Percentiles rank a stretch among this genome's conserved stretches.
Conservation (phyloP, 2,329 filamentous ascomycete species). For the Aspergillus tanneri region DNA sequence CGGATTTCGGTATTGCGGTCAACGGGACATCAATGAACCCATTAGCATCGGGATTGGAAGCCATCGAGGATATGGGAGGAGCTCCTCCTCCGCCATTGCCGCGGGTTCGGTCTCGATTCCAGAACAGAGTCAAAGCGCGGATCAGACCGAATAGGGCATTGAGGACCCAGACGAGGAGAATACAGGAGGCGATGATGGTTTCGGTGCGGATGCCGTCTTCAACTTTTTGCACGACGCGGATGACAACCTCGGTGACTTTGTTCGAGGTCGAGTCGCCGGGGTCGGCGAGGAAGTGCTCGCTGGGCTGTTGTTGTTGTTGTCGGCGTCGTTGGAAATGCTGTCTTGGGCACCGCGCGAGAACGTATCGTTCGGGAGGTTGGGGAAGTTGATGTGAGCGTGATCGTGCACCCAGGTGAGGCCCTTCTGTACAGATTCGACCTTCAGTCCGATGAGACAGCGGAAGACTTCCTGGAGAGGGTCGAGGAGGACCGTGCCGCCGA, state of each 20-base stretch:
- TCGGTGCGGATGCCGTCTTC: conserved; percentile 69
- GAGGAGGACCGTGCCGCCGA: conserved; percentile 78
- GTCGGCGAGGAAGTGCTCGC: conserved; percentile 69
- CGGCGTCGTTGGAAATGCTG: conserved; percentile 41
- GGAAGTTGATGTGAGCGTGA: conserved; percentile 78
- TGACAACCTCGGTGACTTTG: conserved; percentile 74
- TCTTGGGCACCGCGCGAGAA: conserved; percentile 76
- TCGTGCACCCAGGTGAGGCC: conserved; percentile 93
- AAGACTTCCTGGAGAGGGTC: conserved; percentile 76
- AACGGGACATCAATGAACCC: conserved; percentile 43
- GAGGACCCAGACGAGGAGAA: conserved; percentile 75
- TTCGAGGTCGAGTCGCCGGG: conserved; percentile 72
- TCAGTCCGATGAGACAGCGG: conserved; percentile 82
- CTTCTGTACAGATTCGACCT: conserved; percentile 78
- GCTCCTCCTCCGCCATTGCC: conserved; percentile 59
- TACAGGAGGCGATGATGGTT: conserved; percentile 71
- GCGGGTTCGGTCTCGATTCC: conserved; percentile 58
- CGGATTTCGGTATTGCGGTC: conserved; percentile 27
- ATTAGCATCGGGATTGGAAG: conserved; percentile 17
- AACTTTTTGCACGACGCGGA: conserved; percentile 67
- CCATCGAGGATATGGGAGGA: conserved; percentile 15
- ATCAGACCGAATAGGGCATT: conserved; percentile 72
- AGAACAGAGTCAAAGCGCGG: conserved; percentile 63
- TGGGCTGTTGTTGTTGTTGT: conserved; percentile 51
- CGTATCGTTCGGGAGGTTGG: conserved; percentile 72